Conservation (phyloP, 2,329 filamentous ascomycete species). For the Hymenoscyphus infarciens region DNA sequence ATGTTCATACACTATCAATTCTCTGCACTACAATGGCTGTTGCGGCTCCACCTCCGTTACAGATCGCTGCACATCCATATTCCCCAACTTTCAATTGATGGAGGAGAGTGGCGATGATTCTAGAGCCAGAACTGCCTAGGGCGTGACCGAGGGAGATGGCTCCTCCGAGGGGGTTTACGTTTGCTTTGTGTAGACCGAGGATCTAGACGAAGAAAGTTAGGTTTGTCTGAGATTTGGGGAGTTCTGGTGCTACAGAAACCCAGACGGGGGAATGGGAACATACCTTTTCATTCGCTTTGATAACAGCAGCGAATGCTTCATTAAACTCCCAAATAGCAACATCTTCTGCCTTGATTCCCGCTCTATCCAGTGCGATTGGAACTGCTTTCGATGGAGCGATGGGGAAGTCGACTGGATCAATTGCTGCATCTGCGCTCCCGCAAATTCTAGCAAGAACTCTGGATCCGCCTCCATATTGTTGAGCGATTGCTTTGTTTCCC, state of each 20-base stretch:
- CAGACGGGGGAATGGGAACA: slow-evolving; percentile 11
- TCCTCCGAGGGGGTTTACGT: slow-evolving; percentile 83
- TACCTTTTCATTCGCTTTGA: slow-evolving; percentile 89
- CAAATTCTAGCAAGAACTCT: slow-evolving; percentile 85
- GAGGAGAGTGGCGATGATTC: slow-evolving; percentile 84
- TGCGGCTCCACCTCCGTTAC: slow-evolving; percentile 91
- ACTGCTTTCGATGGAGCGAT: slow-evolving; percentile 90
- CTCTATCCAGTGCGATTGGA: slow-evolving; percentile 80
- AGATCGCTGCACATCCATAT: slow-evolving; percentile 93
- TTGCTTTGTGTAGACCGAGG: slow-evolving; percentile 70
- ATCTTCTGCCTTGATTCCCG: slow-evolving; percentile 86
- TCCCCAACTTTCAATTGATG: slow-evolving; percentile 88
- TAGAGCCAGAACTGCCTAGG: slow-evolving; percentile 85
- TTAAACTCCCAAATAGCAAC: slow-evolving; percentile 98
- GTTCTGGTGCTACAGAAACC: too few species aligned
- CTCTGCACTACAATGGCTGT: slow-evolving; percentile 89
- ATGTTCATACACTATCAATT: slow-evolving; percentile 47
- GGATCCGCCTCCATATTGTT: slow-evolving; percentile 72
- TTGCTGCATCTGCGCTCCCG: slow-evolving; percentile 81
- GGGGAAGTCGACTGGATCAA: slow-evolving; percentile 91
- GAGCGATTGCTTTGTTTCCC: slow-evolving; percentile 74
- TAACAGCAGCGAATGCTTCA: slow-evolving; percentile 93
- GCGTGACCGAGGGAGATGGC: slow-evolving; percentile 92
- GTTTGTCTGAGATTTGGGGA: too few species aligned
- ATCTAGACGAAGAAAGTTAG: slow-evolving; percentile 19